Evolutionary conservation across 768 basidiomycete genomes (phyloP).

Genomic region (Rhizopogon salebrosus): DNA sequence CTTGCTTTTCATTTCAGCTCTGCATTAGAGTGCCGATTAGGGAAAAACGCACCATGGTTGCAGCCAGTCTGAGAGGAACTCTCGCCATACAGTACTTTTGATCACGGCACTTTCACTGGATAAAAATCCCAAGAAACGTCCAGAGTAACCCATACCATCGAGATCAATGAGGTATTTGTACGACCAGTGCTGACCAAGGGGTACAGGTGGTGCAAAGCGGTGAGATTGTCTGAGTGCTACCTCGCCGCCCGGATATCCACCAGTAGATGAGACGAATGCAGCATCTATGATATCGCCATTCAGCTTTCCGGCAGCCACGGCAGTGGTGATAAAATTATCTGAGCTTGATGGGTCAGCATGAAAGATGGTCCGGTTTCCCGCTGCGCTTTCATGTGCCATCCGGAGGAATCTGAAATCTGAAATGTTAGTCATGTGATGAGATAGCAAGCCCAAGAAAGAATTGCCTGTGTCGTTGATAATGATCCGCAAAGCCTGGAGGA

Average conservation of each 20-base stretch:
- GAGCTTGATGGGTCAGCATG: constrained; percentile 64
- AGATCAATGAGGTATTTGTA: constrained; percentile 92
- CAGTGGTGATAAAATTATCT: constrained; percentile 52
- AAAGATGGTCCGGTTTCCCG: constrained; percentile 55
- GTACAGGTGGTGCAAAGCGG: constrained; percentile 70
- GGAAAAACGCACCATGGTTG: constrained; percentile 68
- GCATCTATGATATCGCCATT: constrained; percentile 84
- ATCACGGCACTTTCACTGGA: constrained; percentile 86
- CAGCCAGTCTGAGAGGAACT: constrained; percentile 89
- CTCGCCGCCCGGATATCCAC: constrained; percentile 74
- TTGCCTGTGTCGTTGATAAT: constrained; percentile 85
- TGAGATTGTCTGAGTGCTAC: constrained; percentile 57
- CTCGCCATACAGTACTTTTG: constrained; percentile 87
- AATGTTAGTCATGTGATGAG: background rate
- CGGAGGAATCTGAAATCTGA: constrained; percentile 53
- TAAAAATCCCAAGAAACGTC: constrained; percentile 78
- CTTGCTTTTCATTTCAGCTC: constrained; percentile 32
- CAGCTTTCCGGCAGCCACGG: constrained; percentile 52
- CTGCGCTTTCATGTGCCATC: constrained; percentile 54
- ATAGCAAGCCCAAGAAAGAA: constrained; percentile 12
- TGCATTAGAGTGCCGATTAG: background rate
- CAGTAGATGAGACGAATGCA: constrained; percentile 77
- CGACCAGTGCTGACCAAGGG: constrained; percentile 83
- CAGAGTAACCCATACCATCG: constrained; percentile 95
- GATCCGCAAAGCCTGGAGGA: constrained; percentile 74